Percentiles rank a stretch among this genome's conserved stretches.
Conservation (phyloP, 2,329 filamentous ascomycete species). For the Scopulariopsis brevicaulis region DNA sequence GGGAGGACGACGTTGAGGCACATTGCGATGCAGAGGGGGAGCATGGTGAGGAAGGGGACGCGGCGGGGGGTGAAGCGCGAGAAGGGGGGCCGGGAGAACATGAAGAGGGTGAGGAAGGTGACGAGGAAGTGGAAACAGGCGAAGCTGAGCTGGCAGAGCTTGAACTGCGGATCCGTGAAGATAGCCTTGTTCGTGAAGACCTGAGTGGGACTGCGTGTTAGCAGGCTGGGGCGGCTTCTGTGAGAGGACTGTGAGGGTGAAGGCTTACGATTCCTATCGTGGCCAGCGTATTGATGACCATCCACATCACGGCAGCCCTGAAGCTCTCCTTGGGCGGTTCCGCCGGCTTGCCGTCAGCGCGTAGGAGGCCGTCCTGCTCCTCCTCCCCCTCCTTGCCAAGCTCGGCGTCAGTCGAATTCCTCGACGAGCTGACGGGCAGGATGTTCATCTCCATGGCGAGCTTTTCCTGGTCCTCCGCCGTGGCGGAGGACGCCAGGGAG, state of each 20-base stretch:
- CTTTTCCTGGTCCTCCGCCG: slow-evolving; percentile 1
- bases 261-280: slow-evolving; percentile 48
- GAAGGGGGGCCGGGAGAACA: slow-evolving; percentile 46
- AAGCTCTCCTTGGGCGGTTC: slow-evolving; percentile 22
- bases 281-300: slow-evolving; percentile 48
- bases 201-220: slow-evolving; percentile 20
- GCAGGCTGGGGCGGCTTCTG: background rate
- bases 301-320: slow-evolving; percentile 37
- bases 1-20: slow-evolving; percentile 58
- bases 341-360: slow-evolving; percentile 20
- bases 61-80: slow-evolving; percentile 47
- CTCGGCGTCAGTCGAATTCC: background rate
- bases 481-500: background rate
- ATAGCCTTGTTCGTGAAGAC: slow-evolving; percentile 63
- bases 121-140: slow-evolving; percentile 58
- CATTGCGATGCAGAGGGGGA: slow-evolving; percentile 57
- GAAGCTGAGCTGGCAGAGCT: slow-evolving; percentile 52
- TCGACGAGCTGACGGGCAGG: background rate
- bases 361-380: slow-evolving; percentile 29
- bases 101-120: slow-evolving; percentile 51
- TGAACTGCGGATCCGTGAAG: slow-evolving; percentile 50
- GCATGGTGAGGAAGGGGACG: slow-evolving; percentile 40
- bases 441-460: slow-evolving; percentile 18
- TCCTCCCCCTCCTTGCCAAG: slow-evolving; percentile 19
- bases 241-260: background rate